These are phyloP conservation scores for Colletotrichum sp. DNA, from an alignment of 2,329 filamentous ascomycete species.

Conservation along the genomic window DNA sequence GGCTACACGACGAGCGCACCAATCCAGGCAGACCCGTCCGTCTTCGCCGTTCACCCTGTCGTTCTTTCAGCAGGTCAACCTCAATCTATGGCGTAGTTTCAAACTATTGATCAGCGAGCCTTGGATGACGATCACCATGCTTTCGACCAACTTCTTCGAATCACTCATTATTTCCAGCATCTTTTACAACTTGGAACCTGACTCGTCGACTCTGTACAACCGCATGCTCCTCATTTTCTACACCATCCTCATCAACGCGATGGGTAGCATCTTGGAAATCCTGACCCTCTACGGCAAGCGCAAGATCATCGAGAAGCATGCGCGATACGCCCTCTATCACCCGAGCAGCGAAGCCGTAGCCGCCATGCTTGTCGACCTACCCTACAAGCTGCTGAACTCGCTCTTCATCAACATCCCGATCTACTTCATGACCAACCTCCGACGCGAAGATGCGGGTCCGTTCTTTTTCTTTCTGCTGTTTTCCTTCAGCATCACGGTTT, in stretches of 20 bases:
- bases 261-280: conserved; percentile 39
- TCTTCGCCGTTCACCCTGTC: conserved; percentile 55
- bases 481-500: conserved; percentile 50
- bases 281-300: conserved; percentile 27
- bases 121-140: conserved; percentile 39
- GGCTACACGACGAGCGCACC: not conserved
- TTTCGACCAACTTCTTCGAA: conserved; percentile 50
- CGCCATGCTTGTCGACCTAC: conserved; percentile 1
- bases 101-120: conserved; percentile 45
- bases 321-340: conserved; percentile 35
- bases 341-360: conserved; percentile 24
- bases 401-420: conserved; percentile 65
- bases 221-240: conserved; percentile 57
- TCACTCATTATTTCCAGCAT: conserved; percentile 57
- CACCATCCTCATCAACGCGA: conserved; percentile 58
- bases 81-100: conserved; percentile 46
- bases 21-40: conserved; percentile 29
- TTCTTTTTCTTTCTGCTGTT: conserved; percentile 61
- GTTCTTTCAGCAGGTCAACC: conserved; percentile 47
- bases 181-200: conserved; percentile 49
- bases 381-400: conserved; percentile 46
- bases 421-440: conserved; percentile 70
- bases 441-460: conserved; percentile 51
- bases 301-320: conserved; percentile 30
- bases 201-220: conserved; percentile 48